Percentiles rank a stretch among this genome's conserved stretches.
Conservation (phyloP, 2,329 filamentous ascomycete species). For the Colletotrichum siamense region DNA sequence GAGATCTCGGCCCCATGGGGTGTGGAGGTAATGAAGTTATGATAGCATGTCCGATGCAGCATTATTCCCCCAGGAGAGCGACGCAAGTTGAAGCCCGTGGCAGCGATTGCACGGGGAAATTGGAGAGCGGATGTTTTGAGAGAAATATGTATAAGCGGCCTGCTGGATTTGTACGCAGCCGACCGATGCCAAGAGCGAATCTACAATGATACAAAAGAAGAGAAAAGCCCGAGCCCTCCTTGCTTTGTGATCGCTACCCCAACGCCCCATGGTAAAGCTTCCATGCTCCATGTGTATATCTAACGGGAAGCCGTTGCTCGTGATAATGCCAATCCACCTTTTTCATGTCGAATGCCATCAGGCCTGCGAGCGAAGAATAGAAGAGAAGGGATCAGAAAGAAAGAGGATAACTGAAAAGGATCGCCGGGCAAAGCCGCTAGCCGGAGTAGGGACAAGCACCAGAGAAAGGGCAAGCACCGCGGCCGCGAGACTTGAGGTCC, state of each 20-base stretch:
- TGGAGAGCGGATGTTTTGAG: background rate
- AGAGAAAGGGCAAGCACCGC: conserved; percentile 19
- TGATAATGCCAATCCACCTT: background rate
- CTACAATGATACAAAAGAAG: background rate
- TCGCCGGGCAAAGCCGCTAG: background rate
- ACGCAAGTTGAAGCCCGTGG: background rate
- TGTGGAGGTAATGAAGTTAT: conserved; percentile 18
- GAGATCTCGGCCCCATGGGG: background rate
- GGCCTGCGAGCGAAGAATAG: background rate
- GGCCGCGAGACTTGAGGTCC: background rate
- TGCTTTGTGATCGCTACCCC: background rate
- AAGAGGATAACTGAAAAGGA: background rate
- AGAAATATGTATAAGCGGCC: background rate
- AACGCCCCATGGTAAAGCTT: background rate
- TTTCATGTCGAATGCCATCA: background rate
- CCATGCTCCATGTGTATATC: background rate
- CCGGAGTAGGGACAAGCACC: background rate
- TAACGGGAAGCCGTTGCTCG: background rate
- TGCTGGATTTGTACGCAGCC: background rate
- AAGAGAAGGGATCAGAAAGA: background rate
- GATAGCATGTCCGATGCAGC: conserved; percentile 14
- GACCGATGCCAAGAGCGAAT: background rate
- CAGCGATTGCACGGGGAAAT: background rate
- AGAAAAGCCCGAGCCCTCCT: background rate
- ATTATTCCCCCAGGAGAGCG: background rate